These are phyloP conservation scores for Talaromyces stipitatus DNA, from an alignment of 495 filamentous ascomycete genomes.

Conservation along the genomic window DNA sequence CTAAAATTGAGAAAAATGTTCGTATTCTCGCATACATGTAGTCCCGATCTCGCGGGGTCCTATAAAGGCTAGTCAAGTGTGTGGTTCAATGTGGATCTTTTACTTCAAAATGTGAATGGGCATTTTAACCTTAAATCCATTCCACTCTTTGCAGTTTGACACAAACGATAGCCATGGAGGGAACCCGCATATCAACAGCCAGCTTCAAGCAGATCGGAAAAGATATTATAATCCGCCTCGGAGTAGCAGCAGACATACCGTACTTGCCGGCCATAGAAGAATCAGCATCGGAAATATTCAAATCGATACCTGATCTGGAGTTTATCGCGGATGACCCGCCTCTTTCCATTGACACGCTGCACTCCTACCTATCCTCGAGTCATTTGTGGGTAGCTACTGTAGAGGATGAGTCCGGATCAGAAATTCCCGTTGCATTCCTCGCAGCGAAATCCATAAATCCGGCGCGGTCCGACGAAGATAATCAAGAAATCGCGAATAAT, in stretches of 20 bases:
- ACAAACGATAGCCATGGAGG: neutral
- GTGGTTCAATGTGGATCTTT: no score
- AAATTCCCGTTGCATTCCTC: neutral
- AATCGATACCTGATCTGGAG: neutral
- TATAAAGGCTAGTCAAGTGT: no score
- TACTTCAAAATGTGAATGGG: no score
- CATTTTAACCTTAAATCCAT: no score
- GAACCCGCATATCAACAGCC: neutral
- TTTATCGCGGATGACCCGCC: conserved; percentile 1
- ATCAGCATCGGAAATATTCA: neutral
- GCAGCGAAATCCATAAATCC: conserved; percentile 1
- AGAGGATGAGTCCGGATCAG: neutral
- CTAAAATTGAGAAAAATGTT: no score
- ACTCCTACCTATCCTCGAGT: neutral
- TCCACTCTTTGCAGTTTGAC: no score
- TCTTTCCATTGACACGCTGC: neutral
- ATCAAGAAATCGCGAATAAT: neutral
- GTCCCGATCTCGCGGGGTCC: no score
- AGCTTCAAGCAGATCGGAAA: neutral
- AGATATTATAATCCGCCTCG: neutral
- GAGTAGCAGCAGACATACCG: neutral
- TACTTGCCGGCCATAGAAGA: conserved; percentile 3
- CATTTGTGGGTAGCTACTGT: neutral
- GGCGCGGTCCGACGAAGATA: neutral
- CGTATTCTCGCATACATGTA: no score